Evolutionary conservation across 2,329 filamentous ascomycete species (phyloP), one percentile per base, ranked within the genome.

Genomic region (Diaporthe ampelina): DNA sequence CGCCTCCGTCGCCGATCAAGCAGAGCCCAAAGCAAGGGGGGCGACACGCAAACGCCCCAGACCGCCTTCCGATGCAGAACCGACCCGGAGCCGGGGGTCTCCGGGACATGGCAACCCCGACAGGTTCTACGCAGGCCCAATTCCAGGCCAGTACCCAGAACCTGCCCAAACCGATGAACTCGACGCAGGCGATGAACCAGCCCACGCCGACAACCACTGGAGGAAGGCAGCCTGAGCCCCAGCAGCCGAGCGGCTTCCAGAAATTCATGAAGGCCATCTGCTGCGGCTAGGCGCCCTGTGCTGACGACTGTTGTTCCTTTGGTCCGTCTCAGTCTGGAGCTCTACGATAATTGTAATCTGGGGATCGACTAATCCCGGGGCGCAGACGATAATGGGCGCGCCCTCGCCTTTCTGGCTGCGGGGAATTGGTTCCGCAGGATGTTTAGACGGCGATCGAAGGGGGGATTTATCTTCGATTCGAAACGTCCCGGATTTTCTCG

Each of bases 131-230:
- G 77, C 94, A 97, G 85, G 96, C 96, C 78, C 96, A 98, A 83
- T 98, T 98, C 89, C 95, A 97, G 87, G 96, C 95, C 89, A 98
- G 95, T 86, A 94, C 94, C 81, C 94, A 95, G 83, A 97, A 98
- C 84, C 89, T 97, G 78, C 90, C 93, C 67, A 87, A 92, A 78
- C 88, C 89, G 77, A 89, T 90, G 81, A 90, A 89, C 76, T 87
- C 89, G 76, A 91, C 92, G 81, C 87, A 88, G 74, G 90, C 88
- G 75, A 87, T 91, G 86, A 89, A 87, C 78, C 89, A 90, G 81
- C 85, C 88, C 77, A 86, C 85, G 81, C 85, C 85, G 24, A 73
- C 70, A 82, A 90, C 85, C 81, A 86, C 82, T 78, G 88, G 88
- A 78, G 88, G 88, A 78, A 88, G 89, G 77, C 87, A 87, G 58